Conservation (phyloP, 495 filamentous ascomycete species). For the Penicillium diatomitis region DNA sequence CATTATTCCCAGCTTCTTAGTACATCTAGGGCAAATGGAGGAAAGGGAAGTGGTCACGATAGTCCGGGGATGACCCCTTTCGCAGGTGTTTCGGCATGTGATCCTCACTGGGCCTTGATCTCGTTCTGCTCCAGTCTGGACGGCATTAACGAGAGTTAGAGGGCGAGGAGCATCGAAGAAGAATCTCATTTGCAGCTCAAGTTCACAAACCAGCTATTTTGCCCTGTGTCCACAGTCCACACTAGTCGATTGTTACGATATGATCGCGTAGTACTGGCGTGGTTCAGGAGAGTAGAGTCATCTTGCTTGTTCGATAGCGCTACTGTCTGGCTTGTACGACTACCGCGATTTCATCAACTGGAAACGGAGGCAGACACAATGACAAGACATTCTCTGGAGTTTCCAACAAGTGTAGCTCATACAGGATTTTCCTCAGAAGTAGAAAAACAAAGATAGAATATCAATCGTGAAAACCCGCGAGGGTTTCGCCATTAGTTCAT, state of each 20-base stretch:
- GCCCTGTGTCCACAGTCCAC: too few species aligned
- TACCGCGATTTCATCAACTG: background rate
- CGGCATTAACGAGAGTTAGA: background rate
- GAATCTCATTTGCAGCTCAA: too few species aligned
- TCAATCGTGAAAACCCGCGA: background rate
- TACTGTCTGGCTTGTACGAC: background rate
- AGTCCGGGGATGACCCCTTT: background rate
- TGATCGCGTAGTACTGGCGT: too few species aligned
- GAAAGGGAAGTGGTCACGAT: background rate
- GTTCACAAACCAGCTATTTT: too few species aligned
- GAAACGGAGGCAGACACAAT: background rate
- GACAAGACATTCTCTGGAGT: background rate
- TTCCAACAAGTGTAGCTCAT: background rate
- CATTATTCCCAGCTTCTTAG: too few species aligned
- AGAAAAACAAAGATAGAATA: slow-evolving; percentile 4
- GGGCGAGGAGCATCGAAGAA: too few species aligned
- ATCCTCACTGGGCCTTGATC: background rate
- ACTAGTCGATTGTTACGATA: too few species aligned
- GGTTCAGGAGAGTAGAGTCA: background rate
- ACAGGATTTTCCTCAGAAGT: background rate
- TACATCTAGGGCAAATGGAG: background rate
- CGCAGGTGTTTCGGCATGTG: slow-evolving; percentile 1
- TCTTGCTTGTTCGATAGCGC: background rate
- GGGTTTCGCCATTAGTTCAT: slow-evolving; percentile 35
- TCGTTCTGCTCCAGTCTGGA: background rate